Conservation (phyloP, 2,329 filamentous ascomycete genomes). For the Myriosclerotinia duriaeana region DNA sequence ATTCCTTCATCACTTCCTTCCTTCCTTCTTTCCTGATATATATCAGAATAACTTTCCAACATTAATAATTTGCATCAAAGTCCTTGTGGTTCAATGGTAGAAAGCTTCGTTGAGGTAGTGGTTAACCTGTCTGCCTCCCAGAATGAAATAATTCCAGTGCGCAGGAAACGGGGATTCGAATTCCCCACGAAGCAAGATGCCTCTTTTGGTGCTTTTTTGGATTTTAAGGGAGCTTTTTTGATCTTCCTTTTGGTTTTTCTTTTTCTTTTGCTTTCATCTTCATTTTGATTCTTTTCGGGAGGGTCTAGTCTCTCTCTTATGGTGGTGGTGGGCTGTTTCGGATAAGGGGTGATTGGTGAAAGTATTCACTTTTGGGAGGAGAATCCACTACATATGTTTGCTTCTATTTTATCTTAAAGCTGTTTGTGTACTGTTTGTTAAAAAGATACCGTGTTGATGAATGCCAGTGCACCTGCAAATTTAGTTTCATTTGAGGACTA, state of each 20-base stretch:
- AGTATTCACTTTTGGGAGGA: background rate
- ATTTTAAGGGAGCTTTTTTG: background rate
- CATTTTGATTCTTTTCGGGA: background rate
- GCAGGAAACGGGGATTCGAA: slow-evolving; percentile 25
- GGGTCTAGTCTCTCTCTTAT: background rate
- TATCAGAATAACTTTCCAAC: background rate
- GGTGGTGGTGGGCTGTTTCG: background rate
- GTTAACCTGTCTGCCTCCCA: slow-evolving; percentile 25
- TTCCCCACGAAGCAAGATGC: slow-evolving; percentile 19
- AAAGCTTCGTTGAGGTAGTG: slow-evolving; percentile 24
- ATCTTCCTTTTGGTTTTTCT: background rate
- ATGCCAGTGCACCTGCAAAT: too few relatives aligned
- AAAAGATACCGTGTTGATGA: too few relatives aligned
- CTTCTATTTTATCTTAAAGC: background rate
- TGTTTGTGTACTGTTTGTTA: too few relatives aligned
- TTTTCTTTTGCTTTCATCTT: background rate
- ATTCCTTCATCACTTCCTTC: background rate
- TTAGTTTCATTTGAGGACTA: too few relatives aligned
- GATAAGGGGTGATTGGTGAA: background rate
- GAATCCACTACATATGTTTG: background rate
- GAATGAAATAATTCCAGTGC: background rate
- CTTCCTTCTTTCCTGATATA: background rate
- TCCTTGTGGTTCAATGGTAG: background rate
- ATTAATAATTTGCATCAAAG: slow-evolving; percentile 10
- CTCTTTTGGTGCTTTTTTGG: background rate